Evolutionary conservation across 2,329 filamentous ascomycete genomes (phyloP), one percentile per base, ranked within the genome.

Genomic region (Teratosphaeria gauchensis): DNA sequence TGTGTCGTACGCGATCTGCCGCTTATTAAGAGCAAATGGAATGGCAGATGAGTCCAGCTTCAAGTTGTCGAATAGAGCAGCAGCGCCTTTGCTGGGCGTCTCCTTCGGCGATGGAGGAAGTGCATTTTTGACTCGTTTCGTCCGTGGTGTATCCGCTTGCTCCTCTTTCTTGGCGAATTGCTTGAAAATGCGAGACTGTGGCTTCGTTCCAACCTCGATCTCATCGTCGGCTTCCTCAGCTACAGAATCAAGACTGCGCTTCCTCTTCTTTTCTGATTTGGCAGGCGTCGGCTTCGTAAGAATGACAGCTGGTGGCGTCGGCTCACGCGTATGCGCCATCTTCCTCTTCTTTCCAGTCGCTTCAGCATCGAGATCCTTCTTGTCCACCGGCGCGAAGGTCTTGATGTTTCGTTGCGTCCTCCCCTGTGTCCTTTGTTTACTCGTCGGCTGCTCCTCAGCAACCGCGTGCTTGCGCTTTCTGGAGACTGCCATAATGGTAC

Each of bases 71-170:
- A 74, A 73, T 4, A 74, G 62, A 33, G 64, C 66, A 2, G 67
- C 65, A 2, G 72, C 65, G 48, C 64, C 65, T 59, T 67, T 71
- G 53, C 70, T 72, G 2, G 72, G 71, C n/a, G 72, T 74, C 51
- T 70, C 67, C 48, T 58, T 60, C 7, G 71, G 68, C 2, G 68
- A 68, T 12, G 65, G 63, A 19, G 68, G 69, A 24, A 66, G 55
- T 4, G 62, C 62, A 57, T 71, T 65, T 56, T 67, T 70, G 60
- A 70, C 59, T 48, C 70, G 69, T 60, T 72, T 71, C n/a, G 63
- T 65, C 19, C 42, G 70, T 70, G 28, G 19, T 55, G 53, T 35
- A 24, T 33, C 31, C 9, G 38, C 30, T 2, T 16, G 57, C 55
- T 24, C 56, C 58, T 62, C 48, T 56, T 61, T 32, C 42, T 46